Percentiles rank a stretch among this genome's conserved stretches.
Evolutionary conservation across 1,139 yeast species (phyloP).

Genomic region (Yamadazyma atmosphaerica): DNA sequence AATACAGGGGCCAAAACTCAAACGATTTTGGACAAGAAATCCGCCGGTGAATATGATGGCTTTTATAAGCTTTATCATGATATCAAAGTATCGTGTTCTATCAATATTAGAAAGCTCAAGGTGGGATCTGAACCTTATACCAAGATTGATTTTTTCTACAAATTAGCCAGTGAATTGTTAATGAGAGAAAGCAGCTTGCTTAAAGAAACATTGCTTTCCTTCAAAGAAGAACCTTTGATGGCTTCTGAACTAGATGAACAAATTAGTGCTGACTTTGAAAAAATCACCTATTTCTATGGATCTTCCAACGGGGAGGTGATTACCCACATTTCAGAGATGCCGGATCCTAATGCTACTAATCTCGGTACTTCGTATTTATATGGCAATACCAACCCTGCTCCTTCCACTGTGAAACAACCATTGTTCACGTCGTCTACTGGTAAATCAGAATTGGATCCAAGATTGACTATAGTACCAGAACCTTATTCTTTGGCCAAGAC

Average conservation of each 20-base stretch:
- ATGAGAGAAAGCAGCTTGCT: slow-evolving; percentile 68
- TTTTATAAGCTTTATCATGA: slow-evolving; percentile 70
- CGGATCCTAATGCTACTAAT: slow-evolving; percentile 20
- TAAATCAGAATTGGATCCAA: slow-evolving; percentile 66
- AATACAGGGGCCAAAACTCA: slow-evolving; percentile 23
- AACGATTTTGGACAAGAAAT: slow-evolving; percentile 13
- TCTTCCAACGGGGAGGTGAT: slow-evolving; percentile 64
- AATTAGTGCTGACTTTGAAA: slow-evolving; percentile 57
- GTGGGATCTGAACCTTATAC: slow-evolving; percentile 61
- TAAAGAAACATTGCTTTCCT: slow-evolving; percentile 19
- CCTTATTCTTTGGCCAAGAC: slow-evolving; percentile 59
- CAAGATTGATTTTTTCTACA: slow-evolving; percentile 67
- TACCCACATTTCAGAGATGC: slow-evolving; percentile 39
- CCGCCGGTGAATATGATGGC: not conserved
- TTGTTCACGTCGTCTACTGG: slow-evolving; percentile 67
- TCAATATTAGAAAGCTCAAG: slow-evolving; percentile 46
- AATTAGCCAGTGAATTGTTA: slow-evolving; percentile 66
- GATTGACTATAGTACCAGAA: slow-evolving; percentile 60
- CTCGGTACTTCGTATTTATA: slow-evolving; percentile 20
- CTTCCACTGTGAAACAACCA: slow-evolving; percentile 47
- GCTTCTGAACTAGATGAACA: slow-evolving; percentile 32
- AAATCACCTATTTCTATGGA: slow-evolving; percentile 60
- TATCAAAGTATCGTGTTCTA: slow-evolving; percentile 60
- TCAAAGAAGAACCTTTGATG: slow-evolving; percentile 5
- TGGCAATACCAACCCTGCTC: slow-evolving; percentile 22